phyloP scores from a whole-genome alignment of 768 basidiomycete genomes.

The Termitomyces sp. region DNA sequence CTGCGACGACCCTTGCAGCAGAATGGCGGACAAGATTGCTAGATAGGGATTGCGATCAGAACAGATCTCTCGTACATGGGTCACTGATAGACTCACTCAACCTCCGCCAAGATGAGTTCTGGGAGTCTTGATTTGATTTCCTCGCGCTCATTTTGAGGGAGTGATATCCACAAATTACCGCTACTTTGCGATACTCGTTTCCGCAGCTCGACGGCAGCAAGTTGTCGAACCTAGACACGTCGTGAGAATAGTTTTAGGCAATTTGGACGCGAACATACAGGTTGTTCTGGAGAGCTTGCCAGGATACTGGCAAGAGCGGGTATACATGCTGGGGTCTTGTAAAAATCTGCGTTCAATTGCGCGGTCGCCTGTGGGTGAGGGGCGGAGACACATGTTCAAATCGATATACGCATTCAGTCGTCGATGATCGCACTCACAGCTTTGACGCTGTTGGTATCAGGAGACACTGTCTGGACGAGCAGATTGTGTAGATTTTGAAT shows the following conservation, averaged over 20 bases:
- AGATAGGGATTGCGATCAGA: slow-evolving; percentile 15
- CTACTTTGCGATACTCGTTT: slow-evolving; percentile 85
- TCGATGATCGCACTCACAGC: slow-evolving; percentile 52
- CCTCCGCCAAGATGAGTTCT: slow-evolving; percentile 70
- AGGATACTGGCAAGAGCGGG: slow-evolving; percentile 86
- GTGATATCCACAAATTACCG: slow-evolving; percentile 76
- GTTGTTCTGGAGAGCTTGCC: slow-evolving; percentile 76
- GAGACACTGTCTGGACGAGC: slow-evolving; percentile 79
- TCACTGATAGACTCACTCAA: slow-evolving; percentile 49
- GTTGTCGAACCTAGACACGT: slow-evolving; percentile 78
- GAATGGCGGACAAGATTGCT: slow-evolving; percentile 93
- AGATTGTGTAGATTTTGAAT: slow-evolving; percentile 82
- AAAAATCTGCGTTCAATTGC: slow-evolving; percentile 87
- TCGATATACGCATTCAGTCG: neutral
- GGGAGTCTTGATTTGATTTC: slow-evolving; percentile 86
- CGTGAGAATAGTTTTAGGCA: slow-evolving; percentile 1
- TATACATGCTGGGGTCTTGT: slow-evolving; percentile 88
- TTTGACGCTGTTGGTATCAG: slow-evolving; percentile 88
- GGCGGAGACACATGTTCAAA: slow-evolving; percentile 1
- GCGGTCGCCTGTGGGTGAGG: slow-evolving; percentile 93
- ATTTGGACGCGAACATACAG: slow-evolving; percentile 49
- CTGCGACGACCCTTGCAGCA: slow-evolving; percentile 87
- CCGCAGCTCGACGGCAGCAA: slow-evolving; percentile 93
- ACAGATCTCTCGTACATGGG: slow-evolving; percentile 8
- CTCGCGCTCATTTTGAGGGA: slow-evolving; percentile 63